Evolutionary conservation across 495 filamentous ascomycete species (phyloP), one percentile per base, ranked within the genome.

Genomic region (Penicillium robsamsonii): DNA sequence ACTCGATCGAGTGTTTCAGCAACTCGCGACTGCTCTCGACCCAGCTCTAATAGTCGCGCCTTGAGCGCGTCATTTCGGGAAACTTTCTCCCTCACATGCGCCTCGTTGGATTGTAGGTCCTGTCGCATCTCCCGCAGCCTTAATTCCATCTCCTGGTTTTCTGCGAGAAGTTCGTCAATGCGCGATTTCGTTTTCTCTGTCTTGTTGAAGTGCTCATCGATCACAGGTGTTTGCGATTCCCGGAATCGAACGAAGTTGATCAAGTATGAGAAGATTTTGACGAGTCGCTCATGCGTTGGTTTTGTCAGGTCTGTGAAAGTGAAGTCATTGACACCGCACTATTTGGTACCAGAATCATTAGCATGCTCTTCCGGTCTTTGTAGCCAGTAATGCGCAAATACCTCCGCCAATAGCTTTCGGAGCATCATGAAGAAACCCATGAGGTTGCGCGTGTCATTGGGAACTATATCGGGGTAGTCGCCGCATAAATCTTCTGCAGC

Each of bases 181-280:
- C 85, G 84, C 51, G 84, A 74, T 72, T 96, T 96, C 0, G 88
- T 91, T 56, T 79, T 82, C 69, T 97, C 91, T 17, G 89, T 81
- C 61, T 89, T 90, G 76, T 95, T 91, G 75, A 91, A 93, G 70
- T 97, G 90, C 67, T 92, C 87, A 61, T 94, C 90, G 46, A 97
- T 96, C 3, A 91, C 82, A 13, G 77, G 72, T 7, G 88, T 90
- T 73, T 96, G 92, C 53, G 85, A 89, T 74, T 96, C 92, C 58
- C 95, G 89, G 74, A 97, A 98, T 46, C 94, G 84, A 48, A 96
- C 91, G 72, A 98, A 98, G 73, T 98, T 98, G 73, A 98, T 97
- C 50, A 97, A 79, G 67, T 96, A 97, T 27, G 88, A 93, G 64
- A 97, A 92, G 56, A 97, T 92, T 72, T 90, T 91, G 56, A 90